Evolutionary conservation across 306 rosid species (phyloP).

Genomic region (Abrus pulchellus): DNA sequence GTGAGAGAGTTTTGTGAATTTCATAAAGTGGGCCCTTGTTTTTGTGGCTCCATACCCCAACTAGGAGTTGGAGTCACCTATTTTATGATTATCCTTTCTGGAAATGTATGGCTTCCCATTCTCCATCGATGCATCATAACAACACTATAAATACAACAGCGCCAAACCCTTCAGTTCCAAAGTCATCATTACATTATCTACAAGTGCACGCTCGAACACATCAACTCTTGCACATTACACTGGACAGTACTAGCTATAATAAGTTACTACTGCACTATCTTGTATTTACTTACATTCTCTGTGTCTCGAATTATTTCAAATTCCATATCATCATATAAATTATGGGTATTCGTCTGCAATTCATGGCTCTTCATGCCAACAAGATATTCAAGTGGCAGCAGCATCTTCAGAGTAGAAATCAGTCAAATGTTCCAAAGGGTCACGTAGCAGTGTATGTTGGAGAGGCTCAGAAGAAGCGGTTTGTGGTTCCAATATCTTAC

Average conservation of each 20-base stretch:
- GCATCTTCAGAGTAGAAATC: constrained; percentile 51
- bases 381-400: constrained; percentile 58
- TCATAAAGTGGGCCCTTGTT: constrained; percentile 51
- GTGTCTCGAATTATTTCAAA: neutral
- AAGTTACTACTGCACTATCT: too few relatives aligned
- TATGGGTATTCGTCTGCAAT: constrained; percentile 67
- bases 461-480: constrained; percentile 67
- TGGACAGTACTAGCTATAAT: too few relatives aligned
- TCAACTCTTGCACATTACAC: too few relatives aligned
- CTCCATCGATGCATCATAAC: neutral
- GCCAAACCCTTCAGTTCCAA: neutral
- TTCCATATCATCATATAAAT: neutral
- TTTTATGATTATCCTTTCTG: constrained; percentile 40
- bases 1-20: constrained; percentile 53
- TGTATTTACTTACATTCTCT: too few relatives aligned
- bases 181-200: constrained; percentile 10
- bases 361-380: constrained; percentile 53
- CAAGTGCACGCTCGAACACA: neutral
- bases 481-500: constrained; percentile 74
- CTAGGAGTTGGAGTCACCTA: constrained; percentile 37
- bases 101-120: constrained; percentile 47
- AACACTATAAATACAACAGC: constrained; percentile 44
- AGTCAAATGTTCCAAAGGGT: constrained; percentile 70
- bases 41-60: constrained; percentile 45
- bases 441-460: constrained; percentile 80